These are phyloP conservation scores for Achaetomium macrosporum DNA, from an alignment of 2,329 filamentous ascomycete species.

Conservation along the genomic window DNA sequence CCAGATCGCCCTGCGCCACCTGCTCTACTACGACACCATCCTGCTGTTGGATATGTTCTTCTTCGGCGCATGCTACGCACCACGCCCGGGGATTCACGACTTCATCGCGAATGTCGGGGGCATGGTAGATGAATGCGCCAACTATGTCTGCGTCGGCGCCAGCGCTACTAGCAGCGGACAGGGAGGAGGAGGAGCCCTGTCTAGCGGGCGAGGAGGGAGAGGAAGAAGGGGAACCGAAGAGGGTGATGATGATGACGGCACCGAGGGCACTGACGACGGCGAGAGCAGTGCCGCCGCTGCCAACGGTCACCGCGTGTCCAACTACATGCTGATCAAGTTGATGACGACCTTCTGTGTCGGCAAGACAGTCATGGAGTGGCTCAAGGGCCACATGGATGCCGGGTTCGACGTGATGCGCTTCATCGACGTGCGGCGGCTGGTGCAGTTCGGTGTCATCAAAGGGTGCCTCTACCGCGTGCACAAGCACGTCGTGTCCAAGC, in stretches of 20 bases:
- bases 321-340: conserved; percentile 68
- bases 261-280: background rate
- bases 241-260: background rate
- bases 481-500: conserved; percentile 73
- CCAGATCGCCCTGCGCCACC: conserved; percentile 77
- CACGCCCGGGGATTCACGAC: conserved; percentile 67
- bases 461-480: conserved; percentile 89
- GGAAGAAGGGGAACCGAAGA: background rate
- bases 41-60: conserved; percentile 92
- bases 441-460: conserved; percentile 95
- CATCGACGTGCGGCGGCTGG: conserved; percentile 83
- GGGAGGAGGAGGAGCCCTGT: background rate
- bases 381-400: conserved; percentile 63
- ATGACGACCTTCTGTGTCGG: conserved; percentile 83
- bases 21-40: conserved; percentile 89
- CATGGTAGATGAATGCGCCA: conserved; percentile 79
- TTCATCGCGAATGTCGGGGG: conserved; percentile 70
- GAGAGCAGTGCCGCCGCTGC: background rate
- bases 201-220: too few species aligned
- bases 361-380: conserved; percentile 81
- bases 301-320: conserved; percentile 34
- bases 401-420: conserved; percentile 62
- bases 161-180: background rate
- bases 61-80: conserved; percentile 86
- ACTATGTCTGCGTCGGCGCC: conserved; percentile 61